Evolutionary conservation across 139 green algal species (phyloP).

Genomic region (Tetraselmis striata): DNA sequence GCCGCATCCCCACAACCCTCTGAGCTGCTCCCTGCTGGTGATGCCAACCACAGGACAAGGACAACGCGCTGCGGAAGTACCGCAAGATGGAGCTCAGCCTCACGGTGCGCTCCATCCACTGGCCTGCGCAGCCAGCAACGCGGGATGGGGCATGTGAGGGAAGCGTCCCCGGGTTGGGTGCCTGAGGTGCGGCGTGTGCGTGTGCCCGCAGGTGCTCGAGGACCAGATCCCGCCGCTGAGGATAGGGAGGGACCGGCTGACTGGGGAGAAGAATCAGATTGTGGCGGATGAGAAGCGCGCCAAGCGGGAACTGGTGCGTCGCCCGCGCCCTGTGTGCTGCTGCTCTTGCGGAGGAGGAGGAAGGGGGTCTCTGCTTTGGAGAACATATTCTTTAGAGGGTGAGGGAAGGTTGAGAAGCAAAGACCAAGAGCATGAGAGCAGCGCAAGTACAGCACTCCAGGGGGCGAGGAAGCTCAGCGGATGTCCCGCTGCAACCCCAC

Average conservation of each 20-base stretch:
- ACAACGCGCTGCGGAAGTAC: constrained; percentile 15
- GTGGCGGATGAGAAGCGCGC: neutral
- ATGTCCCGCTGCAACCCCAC: too few relatives aligned
- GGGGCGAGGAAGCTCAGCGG: too few relatives aligned
- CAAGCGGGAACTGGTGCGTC: neutral
- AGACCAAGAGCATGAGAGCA: too few relatives aligned
- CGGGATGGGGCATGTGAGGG: neutral
- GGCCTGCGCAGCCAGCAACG: neutral
- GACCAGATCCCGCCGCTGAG: neutral
- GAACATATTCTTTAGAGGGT: too few relatives aligned
- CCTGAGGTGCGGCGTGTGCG: too few relatives aligned
- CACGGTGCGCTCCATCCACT: neutral
- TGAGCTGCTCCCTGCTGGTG: neutral
- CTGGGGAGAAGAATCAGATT: neutral
- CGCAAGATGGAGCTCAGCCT: neutral
- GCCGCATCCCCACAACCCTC: too few relatives aligned
- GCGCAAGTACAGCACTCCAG: too few relatives aligned
- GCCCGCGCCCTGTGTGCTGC: too few relatives aligned
- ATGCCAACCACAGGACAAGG: neutral
- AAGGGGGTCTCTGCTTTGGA: too few relatives aligned
- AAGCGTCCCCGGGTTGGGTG: too few relatives aligned
- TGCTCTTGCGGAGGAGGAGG: too few relatives aligned
- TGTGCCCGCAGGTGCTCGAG: neutral
- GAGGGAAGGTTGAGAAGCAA: too few relatives aligned
- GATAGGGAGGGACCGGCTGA: constrained; percentile 10